phyloP scores from a whole-genome alignment of 257 asterid species.

The Nicotiana undulata region DNA sequence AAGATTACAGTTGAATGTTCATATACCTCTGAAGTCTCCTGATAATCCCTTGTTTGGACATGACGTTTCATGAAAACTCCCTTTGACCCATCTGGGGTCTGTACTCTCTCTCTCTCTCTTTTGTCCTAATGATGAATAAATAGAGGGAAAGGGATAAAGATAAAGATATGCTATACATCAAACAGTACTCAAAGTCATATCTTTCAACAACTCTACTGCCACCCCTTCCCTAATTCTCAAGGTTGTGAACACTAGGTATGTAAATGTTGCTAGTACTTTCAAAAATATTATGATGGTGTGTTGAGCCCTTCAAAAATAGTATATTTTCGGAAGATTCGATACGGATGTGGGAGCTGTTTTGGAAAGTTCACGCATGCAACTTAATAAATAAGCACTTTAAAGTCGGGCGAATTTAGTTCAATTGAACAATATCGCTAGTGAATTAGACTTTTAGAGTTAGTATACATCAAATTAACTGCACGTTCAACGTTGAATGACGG shows the following conservation, averaged over 20 bases:
- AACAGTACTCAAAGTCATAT: not conserved
- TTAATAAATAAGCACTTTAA: too few relatives aligned
- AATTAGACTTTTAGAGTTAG: too few relatives aligned
- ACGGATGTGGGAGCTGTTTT: accelerated
- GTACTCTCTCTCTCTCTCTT: not conserved
- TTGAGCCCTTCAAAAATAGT: accelerated
- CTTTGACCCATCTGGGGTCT: not conserved
- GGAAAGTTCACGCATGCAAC: accelerated
- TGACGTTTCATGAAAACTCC: not conserved
- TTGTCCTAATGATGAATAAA: not conserved
- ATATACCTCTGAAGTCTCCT: not conserved
- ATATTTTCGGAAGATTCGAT: too few relatives aligned
- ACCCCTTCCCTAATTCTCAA: not conserved
- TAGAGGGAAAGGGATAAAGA: not conserved
- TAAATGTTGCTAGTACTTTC: too few relatives aligned
- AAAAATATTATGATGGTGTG: accelerated
- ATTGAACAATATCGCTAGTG: too few relatives aligned
- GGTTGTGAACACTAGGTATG: not conserved
- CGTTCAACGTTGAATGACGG: too few relatives aligned
- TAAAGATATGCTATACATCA: not conserved
- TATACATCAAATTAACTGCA: too few relatives aligned
- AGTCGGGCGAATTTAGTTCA: too few relatives aligned
- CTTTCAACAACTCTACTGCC: not conserved
- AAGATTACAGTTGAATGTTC: not conserved
- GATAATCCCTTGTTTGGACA: not conserved